Conservation (phyloP, 768 basidiomycete genomes). For the Agrocybe pediades region DNA sequence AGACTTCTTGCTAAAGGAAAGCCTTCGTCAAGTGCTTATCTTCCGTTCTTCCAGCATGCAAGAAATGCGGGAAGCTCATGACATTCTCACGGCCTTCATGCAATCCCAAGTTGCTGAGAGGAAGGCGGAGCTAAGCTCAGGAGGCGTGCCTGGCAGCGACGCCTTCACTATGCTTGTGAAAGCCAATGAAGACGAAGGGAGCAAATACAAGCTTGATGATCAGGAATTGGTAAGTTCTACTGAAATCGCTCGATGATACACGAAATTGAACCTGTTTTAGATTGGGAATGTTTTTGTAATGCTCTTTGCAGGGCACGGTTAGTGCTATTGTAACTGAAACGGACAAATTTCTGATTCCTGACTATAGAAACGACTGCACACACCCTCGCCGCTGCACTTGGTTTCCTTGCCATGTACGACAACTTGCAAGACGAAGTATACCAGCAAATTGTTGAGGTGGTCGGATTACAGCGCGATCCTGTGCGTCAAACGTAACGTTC, state of each 20-base stretch:
- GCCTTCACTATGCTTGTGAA: constrained; percentile 45
- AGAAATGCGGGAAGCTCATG: constrained; percentile 28
- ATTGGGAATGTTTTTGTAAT: constrained; percentile 1
- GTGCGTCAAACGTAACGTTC: no score
- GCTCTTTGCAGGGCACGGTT: constrained; percentile 1
- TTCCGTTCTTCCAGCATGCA: constrained; percentile 1
- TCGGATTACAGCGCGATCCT: constrained; percentile 26
- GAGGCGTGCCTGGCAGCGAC: constrained; percentile 19
- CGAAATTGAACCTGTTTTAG: neutral
- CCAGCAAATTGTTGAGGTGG: constrained; percentile 39
- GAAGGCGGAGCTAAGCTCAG: constrained; percentile 23
- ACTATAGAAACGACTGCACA: constrained; percentile 49
- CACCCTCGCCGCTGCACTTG: constrained; percentile 46
- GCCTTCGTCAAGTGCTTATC: neutral
- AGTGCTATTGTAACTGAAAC: neutral
- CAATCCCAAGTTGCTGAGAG: constrained; percentile 33
- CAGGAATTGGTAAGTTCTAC: neutral
- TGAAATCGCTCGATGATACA: neutral
- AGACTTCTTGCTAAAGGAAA: neutral
- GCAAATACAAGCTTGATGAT: neutral
- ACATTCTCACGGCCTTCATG: constrained; percentile 38
- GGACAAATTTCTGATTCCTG: neutral
- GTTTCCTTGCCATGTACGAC: constrained; percentile 44
- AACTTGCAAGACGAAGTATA: constrained; percentile 50
- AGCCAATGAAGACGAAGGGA: constrained; percentile 42